Base-by-base conservation (phyloP, 768 basidiomycete species). In the Russula dissimulans region DNA sequence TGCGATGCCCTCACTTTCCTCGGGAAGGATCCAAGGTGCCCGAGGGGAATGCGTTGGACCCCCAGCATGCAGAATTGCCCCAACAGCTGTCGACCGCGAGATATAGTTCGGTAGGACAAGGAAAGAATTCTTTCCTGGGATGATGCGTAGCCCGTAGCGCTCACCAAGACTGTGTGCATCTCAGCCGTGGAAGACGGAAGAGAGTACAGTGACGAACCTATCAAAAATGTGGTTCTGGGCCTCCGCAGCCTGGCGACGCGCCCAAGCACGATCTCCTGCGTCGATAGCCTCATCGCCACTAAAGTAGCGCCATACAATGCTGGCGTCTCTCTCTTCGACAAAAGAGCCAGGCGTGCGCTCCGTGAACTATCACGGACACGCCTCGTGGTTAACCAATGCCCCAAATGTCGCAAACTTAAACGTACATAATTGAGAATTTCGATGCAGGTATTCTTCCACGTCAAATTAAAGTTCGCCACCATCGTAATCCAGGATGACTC, bases 201-300 rank as follows among this genome's bases (percentile, higher is more conserved):
- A 18, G 48, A 31, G 38, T 15, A 54, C 50, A 38, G 11, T 11
- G 43, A 50, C 32, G n/a, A 44, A 81, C 81, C 81, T 82, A 70
- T 91, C 91, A 68, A 90, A 92, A 63, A 92, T 89, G 67, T 93
- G 91, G 72, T 94, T 94, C 72, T 93, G 91, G 22, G 91, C 91
- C 69, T 92, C 91, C 0, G 89, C 89, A 1, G 91, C 91, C 69
- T 93, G 91, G 22, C 91, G 76, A 36, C 86, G 79, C 0, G 90
- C 91, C 91, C 91, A 94, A 57, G 81, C 82, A 11, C 85, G 77
- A 67, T 89, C 87, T 22, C 54, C 51, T 0, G 82, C 70, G 43
- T 71, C 65, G 39, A 69, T 54, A 18, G 65, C 69, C 5, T 69
- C 65, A 14, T 71, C 67, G 1, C 71, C 85, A 0, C 83, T 86